These are phyloP conservation scores for Neoascochyta sp. DNA, from an alignment of 2,329 filamentous ascomycete genomes.

Conservation along the genomic window DNA sequence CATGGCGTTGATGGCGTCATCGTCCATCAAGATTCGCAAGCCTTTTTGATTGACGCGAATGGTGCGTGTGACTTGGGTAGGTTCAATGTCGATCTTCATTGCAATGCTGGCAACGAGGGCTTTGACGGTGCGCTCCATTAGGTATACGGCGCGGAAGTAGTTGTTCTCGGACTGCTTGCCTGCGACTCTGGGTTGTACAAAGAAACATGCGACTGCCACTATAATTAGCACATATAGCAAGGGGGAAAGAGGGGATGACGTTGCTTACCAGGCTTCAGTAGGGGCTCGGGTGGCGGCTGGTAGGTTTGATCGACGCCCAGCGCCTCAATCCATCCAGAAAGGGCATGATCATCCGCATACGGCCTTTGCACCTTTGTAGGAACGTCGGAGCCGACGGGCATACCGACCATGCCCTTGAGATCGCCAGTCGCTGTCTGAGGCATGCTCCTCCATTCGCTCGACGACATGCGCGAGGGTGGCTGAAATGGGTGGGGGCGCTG, in stretches of 20 bases:
- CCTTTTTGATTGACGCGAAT: conserved; percentile 71
- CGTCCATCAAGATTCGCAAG: conserved; percentile 80
- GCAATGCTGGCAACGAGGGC: conserved; percentile 72
- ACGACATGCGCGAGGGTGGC: conserved; percentile 44
- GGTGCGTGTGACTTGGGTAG: conserved; percentile 65
- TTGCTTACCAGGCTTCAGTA: conserved; percentile 60
- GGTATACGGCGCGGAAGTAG: conserved; percentile 83
- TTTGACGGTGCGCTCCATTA: conserved; percentile 69
- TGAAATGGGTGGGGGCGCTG: conserved; percentile 45
- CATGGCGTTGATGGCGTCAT: conserved; percentile 80
- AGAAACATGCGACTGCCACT: conserved; percentile 76
- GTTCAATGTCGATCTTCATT: conserved; percentile 75
- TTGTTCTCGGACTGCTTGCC: conserved; percentile 52
- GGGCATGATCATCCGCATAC: conserved; percentile 59
- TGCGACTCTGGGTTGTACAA: conserved; percentile 59
- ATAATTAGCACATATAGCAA: conserved; percentile 31
- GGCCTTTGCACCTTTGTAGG: conserved; percentile 54
- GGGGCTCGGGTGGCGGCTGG: conserved; percentile 69
- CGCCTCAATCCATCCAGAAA: conserved; percentile 85
- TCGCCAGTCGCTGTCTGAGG: conserved; percentile 54
- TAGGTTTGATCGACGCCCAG: conserved; percentile 86
- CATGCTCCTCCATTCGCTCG: conserved; percentile 57
- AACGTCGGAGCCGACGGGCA: conserved; percentile 48
- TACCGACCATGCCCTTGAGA: conserved; percentile 42
- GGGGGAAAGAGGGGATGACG: conserved; percentile 2